Evolutionary conservation across 2,329 filamentous ascomycete species (phyloP).

Genomic region (Paraconiothyrium sp.): DNA sequence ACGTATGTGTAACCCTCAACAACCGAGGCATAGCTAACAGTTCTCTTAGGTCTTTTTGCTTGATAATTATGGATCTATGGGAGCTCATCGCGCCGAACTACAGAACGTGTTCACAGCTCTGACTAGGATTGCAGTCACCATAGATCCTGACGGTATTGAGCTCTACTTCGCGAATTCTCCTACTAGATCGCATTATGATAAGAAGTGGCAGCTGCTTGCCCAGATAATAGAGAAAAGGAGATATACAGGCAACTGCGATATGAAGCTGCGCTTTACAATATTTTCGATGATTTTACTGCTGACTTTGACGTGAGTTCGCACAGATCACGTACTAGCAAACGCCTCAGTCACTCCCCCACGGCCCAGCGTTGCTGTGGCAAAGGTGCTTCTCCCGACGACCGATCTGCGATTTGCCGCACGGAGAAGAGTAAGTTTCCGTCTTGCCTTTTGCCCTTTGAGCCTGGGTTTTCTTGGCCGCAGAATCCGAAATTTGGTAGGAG

Average conservation of each 20-base stretch:
- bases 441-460: too few relatives aligned
- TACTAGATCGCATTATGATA: background rate
- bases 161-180: background rate
- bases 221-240: background rate
- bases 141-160: background rate
- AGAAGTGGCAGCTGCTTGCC: background rate
- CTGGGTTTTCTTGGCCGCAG: too few relatives aligned
- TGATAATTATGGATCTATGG: background rate
- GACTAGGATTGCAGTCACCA: background rate
- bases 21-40: background rate
- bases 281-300: slow-evolving; percentile 6
- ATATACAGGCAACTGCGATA: slow-evolving; percentile 9
- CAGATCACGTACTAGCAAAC: background rate
- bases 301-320: slow-evolving; percentile 10
- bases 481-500: too few relatives aligned
- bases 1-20: background rate
- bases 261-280: slow-evolving; percentile 12
- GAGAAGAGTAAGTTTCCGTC: too few relatives aligned
- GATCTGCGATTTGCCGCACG: too few relatives aligned
- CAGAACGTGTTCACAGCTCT: background rate
- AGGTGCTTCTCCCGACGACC: too few relatives aligned
- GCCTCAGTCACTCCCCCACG: too few relatives aligned
- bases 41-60: background rate
- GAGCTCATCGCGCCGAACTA: background rate
- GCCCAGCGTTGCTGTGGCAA: too few relatives aligned